Evolutionary conservation across 1,284 basidiomycete species (phyloP), one percentile per base, ranked within the genome.

Genomic region (Ganoderma sinense): DNA sequence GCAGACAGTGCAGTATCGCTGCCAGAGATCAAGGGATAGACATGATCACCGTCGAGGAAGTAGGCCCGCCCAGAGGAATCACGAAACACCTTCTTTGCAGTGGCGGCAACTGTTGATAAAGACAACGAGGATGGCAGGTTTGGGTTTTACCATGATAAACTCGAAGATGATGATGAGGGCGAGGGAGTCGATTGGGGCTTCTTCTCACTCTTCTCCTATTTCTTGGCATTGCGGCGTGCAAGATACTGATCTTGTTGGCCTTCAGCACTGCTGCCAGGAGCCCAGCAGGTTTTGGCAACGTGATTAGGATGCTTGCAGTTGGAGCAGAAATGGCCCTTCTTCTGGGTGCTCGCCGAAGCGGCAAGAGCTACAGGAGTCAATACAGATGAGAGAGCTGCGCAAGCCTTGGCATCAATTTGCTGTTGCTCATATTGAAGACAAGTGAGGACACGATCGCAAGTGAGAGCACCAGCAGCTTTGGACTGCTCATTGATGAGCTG

Each of bases 371-470:
- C 48, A 0, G 48, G 48, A 1, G 48, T 23, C n/a, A n/a, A 51
- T 1, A n/a, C 55, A 16, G 29, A 58, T 33, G 55, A 11, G 69
- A 75, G 11, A 55, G 43, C 2, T 29, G 60, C 5, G 43, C 53
- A 26, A 29, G 7, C 41, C 71, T 71, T 33, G 62, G 66, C 8
- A 36, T 40, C 16, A 48, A 43, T 7, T 70, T 68, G 58, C 69
- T 73, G 39, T 71, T 62, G 23, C 59, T 29, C 29, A 69, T 60
- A 13, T 53, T 29, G 51, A 69, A 73, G n/a, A 36, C 39, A 14
- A 13, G 55, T 55, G 14, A 59, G 0, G 56, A 39, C 6, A n/a
- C 56, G 55, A 1, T 31, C 55, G 29, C 16, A 36, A 1, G 31
- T 23, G 14, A 45, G 43, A n/a, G 14, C 7, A 33, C 20, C 18